Evolutionary conservation across 2,329 filamentous ascomycete genomes (phyloP).

Genomic region (Fusarium sp.): DNA sequence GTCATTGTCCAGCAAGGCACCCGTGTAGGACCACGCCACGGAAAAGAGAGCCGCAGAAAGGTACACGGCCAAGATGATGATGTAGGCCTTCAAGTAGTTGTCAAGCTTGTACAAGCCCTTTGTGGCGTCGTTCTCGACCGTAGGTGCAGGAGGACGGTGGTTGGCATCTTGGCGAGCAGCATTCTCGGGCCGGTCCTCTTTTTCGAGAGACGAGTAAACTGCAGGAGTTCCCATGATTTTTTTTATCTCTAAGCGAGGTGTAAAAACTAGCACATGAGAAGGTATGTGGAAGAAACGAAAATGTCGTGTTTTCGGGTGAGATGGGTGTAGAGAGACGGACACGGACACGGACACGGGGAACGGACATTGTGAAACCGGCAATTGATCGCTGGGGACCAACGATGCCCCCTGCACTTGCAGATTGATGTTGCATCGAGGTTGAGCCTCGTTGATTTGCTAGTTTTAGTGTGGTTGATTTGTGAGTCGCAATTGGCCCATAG

Average conservation of each 20-base stretch:
- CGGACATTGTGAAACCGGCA: conserved; percentile 25
- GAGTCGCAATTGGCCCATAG: background rate
- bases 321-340: conserved; percentile 12
- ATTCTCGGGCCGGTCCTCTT: conserved; percentile 26
- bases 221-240: conserved; percentile 21
- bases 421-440: background rate
- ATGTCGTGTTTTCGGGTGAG: background rate
- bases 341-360: conserved; percentile 28
- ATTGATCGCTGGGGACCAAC: conserved; percentile 11
- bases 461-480: background rate
- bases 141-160: background rate
- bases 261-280: background rate
- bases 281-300: background rate
- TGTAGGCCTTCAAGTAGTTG: conserved; percentile 28
- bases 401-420: background rate
- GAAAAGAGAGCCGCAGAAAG: conserved; percentile 13
- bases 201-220: conserved; percentile 32
- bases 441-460: background rate
- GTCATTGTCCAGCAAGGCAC: conserved; percentile 27
- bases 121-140: background rate
- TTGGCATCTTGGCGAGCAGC: conserved; percentile 2
- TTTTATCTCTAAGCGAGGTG: background rate
- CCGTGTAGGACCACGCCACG: conserved; percentile 33
- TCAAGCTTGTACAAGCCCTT: conserved; percentile 32
- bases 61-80: conserved; percentile 25